Percentiles rank a stretch among this genome's conserved stretches.
These are phyloP conservation scores for Scytalidium sp. DNA, from an alignment of 2,329 filamentous ascomycete species.

Conservation along the genomic window DNA sequence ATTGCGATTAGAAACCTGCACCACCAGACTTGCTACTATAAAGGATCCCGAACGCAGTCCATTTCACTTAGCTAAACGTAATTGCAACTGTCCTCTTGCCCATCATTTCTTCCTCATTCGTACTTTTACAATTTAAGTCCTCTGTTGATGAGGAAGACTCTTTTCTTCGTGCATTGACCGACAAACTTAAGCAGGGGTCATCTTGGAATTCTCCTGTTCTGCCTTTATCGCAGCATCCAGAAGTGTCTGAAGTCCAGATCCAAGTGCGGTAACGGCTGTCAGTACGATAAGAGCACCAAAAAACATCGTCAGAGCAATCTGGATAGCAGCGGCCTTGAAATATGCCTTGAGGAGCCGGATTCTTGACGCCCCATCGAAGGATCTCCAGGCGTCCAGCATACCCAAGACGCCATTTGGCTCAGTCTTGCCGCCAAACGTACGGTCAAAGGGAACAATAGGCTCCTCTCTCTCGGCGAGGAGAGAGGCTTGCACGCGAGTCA, in stretches of 20 bases:
- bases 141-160: no score
- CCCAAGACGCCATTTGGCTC: conserved; percentile 69
- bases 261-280: conserved; percentile 48
- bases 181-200: no score
- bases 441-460: conserved; percentile 87
- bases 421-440: conserved; percentile 75
- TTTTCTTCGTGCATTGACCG: no score
- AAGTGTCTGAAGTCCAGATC: conserved; percentile 11
- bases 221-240: no score
- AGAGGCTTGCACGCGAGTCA: conserved; percentile 82
- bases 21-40: no score
- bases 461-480: conserved; percentile 79
- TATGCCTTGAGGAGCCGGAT: conserved; percentile 72
- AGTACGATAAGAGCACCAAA: conserved; percentile 47
- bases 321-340: conserved; percentile 64
- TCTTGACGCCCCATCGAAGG: conserved; percentile 71
- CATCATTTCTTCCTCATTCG: no score
- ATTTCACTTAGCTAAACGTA: no score
- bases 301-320: conserved; percentile 43
- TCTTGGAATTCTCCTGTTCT: no score
- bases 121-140: no score
- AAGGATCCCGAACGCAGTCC: no score
- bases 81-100: no score
- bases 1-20: no score
- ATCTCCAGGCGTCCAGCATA: conserved; percentile 74